phyloP scores from a whole-genome alignment of 116 monocot species.

The Phalaenopsis hybrid region DNA sequence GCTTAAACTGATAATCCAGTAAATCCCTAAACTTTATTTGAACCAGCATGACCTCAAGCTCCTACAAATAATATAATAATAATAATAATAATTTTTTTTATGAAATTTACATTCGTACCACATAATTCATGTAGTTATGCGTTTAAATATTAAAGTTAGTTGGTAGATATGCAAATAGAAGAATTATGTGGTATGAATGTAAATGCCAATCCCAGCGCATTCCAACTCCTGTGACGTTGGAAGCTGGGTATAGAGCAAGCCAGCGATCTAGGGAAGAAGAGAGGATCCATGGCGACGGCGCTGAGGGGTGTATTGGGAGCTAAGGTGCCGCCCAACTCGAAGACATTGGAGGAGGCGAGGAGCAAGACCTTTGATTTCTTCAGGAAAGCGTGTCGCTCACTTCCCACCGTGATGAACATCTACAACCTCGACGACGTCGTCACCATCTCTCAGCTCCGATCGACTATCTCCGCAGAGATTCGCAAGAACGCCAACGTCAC shows the following conservation, averaged over 20 bases:
- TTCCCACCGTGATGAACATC: slow-evolving; percentile 74
- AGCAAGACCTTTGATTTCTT: slow-evolving; percentile 73
- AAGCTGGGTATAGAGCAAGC: not conserved
- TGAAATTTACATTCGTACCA: no score
- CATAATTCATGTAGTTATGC: no score
- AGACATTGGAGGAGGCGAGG: slow-evolving; percentile 71
- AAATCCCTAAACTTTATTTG: no score
- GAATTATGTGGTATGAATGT: no score
- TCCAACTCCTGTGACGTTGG: not conserved
- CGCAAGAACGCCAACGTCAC: slow-evolving; percentile 76
- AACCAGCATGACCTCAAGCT: no score
- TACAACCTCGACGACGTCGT: slow-evolving; percentile 78
- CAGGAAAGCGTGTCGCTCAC: slow-evolving; percentile 76
- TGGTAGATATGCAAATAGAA: no score
- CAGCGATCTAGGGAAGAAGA: not conserved
- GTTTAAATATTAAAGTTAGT: no score
- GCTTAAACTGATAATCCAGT: no score
- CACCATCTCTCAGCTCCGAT: slow-evolving; percentile 77
- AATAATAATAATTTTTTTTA: no score
- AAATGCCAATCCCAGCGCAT: no score
- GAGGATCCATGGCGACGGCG: slow-evolving; percentile 43
- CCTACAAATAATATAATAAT: no score
- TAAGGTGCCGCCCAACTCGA: slow-evolving; percentile 72
- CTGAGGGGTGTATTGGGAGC: slow-evolving; percentile 24
- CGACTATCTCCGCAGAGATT: slow-evolving; percentile 61